Percentiles rank a stretch among this genome's conserved stretches.
Evolutionary conservation across 371 early-diverging fungal genomes (phyloP).

Genomic region (Apophysomyces elegans): DNA sequence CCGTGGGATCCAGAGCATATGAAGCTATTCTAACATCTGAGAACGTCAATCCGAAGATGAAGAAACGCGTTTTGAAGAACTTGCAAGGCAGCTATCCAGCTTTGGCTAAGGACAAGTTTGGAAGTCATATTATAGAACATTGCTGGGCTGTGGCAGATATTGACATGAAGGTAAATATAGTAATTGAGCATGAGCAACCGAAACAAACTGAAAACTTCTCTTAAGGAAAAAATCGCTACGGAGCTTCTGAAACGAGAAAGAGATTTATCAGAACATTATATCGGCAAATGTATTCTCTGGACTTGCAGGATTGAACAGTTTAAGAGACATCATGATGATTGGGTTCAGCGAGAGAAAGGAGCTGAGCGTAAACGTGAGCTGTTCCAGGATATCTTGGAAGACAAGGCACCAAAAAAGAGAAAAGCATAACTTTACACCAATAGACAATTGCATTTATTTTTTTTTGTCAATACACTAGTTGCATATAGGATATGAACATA

Average conservation of each 20-base stretch:
- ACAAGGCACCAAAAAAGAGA: constrained; percentile 19
- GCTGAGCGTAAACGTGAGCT: constrained; percentile 71
- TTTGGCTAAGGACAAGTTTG: constrained; percentile 76
- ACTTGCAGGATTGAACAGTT: constrained; percentile 81
- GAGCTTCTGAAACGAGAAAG: constrained; percentile 67
- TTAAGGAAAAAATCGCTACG: constrained; percentile 66
- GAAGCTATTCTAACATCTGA: constrained; percentile 69
- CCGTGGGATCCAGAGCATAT: constrained; percentile 75
- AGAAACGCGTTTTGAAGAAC: constrained; percentile 67
- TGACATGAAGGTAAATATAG: constrained; percentile 56
- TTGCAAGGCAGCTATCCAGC: constrained; percentile 61
- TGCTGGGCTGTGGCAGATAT: constrained; percentile 80
- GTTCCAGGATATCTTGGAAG: constrained; percentile 77
- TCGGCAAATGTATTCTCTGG: constrained; percentile 77
- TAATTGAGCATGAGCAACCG: background rate
- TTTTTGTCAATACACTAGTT: background rate
- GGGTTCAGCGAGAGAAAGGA: constrained; percentile 76
- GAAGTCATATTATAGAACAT: constrained; percentile 80
- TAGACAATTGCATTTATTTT: background rate
- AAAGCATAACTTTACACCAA: background rate
- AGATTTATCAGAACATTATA: constrained; percentile 62
- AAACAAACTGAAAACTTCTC: background rate
- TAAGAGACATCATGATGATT: constrained; percentile 73
- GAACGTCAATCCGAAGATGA: constrained; percentile 59
- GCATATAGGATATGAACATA: background rate